Evolutionary conservation across 169 alveolate genomes (phyloP), one percentile per base, ranked within the genome.

Genomic region (Plasmodium inui): DNA sequence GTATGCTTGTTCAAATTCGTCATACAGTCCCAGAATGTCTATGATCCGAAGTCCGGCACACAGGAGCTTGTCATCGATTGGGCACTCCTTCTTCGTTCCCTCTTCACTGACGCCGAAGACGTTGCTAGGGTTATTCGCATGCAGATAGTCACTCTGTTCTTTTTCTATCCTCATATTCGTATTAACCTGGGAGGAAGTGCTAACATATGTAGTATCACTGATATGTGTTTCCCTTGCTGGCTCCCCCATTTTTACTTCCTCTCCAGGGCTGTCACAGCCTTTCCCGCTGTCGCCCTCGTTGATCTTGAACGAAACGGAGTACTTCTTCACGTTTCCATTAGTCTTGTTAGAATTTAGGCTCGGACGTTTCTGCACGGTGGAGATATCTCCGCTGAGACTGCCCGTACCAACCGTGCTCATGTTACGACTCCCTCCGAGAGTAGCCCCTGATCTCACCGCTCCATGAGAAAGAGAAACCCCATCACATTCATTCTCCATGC

Each of bases 11-110:
- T 88, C 94, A 44, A 88, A 88, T 28, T 88, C 94, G 30, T 61
- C 94, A 88, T 88, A 88, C 14, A 88, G 12, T 3, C 44, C 82
- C 82, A 88, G 30, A 10, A 79, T 88, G 34, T 88, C 85, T 34
- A 50, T 79, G 12, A 88, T 88, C 41, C 53, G 39, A 37, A 79
- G 37, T 9, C 82, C 55, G 1, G 72, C 19, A 8, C 83, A 46
- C n/a, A 88, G 19, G 1, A 88, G 83, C 19, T 76, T 79, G 72
- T 79, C 89, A 44, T 79, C 82, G 1, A 88, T 88, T 41, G 57
- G 80, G 28, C 2, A 1, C 28, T 28, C 8, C n/a, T 73, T 39
- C 30, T 73, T 39, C 30, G 19, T 80, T 41, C 57, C n/a, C 19
- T 12, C 86, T 2, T 50, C 34, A 30, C n/a, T 37, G 3, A 19